Evolutionary conservation across 805 yeast species (phyloP), one percentile per base, ranked within the genome.

Genomic region (Candida endomychidarum): DNA sequence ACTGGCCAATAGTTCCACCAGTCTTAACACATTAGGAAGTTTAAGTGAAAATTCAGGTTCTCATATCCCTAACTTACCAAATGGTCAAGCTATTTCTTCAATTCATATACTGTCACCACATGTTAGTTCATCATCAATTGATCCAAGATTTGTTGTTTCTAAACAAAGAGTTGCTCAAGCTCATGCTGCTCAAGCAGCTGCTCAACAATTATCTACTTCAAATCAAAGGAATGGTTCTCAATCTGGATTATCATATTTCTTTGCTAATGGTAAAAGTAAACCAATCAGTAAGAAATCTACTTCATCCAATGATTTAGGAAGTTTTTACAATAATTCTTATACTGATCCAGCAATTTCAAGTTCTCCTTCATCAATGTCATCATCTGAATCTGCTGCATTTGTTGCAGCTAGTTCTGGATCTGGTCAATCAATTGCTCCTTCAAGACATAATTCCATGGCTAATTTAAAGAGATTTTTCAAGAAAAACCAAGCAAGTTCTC

Each of bases 141-240:
- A 88, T 56, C 85, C 95, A 11, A 72, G 96, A 30, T 88, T 89
- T 56, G 80, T 89, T 36, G 83, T 89, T 27, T 85, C 95, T 8
- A 80, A 86, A 52, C 93, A 83, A 45, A 77, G 85, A 39, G 78
- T 81, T 17, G 81, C 73, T 32, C 80, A 67, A 48, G 75, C 70
- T 14, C 78, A 73, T 49, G 77, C 74, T 21, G 60, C 57, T 4
- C 22, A 31, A 12, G 56, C 56, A 19, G 74, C 70, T 45, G n/a
- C n/a, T n/a, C n/a, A n/a, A n/a, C 55, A 56, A 15, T 74, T 74
- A 2, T 56, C 65, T 3, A 50, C 58, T 27, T 49, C 66, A 20
- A 53, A 62, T 12, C 69, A 62, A 32, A 60, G 70, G 34, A 58
- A 58, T 36, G 66, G 64, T 8, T 71, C 77, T 5, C 75, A 71